Evolutionary conservation across 176 grass and related monocot genomes (phyloP), one percentile per base, ranked within the genome.

Genomic region (Avena eriantha): DNA sequence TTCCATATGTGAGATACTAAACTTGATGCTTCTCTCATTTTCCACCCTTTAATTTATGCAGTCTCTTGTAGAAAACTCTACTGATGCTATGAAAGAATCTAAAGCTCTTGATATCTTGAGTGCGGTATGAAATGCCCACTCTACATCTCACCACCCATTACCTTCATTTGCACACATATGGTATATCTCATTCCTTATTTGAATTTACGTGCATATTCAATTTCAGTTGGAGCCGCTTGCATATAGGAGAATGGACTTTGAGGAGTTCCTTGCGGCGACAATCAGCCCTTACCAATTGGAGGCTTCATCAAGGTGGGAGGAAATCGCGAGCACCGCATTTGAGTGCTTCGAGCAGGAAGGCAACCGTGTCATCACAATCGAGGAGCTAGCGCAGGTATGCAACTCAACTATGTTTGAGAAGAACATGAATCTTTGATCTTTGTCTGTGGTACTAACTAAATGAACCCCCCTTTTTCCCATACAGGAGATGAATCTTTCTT

Each of bases 231-330:
- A 99, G 87, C 94, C 94, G 75, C 94, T 99, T n/a, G 86, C 94
- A 7, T 94, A 99, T 83, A 90, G 92, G 85, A 93, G 85, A 79
- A 99, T 99, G 97, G 90, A 99, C 76, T 99, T 97, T 56, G 97
- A 96, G 55, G 97, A 99, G 83, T 99, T 99, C 76, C 48, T 90
- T 55, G 94, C 85, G 18, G 97, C 97, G 8, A 93, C 92, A 80
- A 94, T 97, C 71, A 97, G 92, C 77, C 94, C 94, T 76, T 99
- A 99, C 85, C 97, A 99, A 77, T 92, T 99, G 18, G 97, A 99
- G 80, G 94, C 97, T 59, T 88, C 91, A 76, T 54, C 89, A 34
- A 80, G 81, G 51, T 99, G 97, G 97, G 97, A 97, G 70, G 92
- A 99, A 84, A 97, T 99, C 10, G 92, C 97, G 21, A 91, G 77